Conservation (phyloP, 2,329 filamentous ascomycete genomes). For the Cladophialophora yegresii region DNA sequence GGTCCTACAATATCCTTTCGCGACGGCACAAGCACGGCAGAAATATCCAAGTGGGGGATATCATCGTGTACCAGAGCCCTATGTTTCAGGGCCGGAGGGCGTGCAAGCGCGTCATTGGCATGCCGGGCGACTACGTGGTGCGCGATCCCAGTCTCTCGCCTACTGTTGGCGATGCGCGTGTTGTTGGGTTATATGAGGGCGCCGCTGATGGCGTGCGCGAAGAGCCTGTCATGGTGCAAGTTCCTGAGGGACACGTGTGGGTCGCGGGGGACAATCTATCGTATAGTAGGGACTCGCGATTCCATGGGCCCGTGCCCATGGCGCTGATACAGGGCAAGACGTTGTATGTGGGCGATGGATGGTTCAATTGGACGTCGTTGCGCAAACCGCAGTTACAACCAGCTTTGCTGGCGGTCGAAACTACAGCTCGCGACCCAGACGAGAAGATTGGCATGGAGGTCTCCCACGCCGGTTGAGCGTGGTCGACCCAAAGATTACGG, state of each 20-base stretch:
- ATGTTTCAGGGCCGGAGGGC: conserved; percentile 61
- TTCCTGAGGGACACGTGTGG: conserved; percentile 91
- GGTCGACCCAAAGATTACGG: neutral
- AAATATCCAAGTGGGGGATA: conserved; percentile 72
- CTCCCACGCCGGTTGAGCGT: conserved; percentile 8
- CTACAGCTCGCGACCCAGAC: neutral
- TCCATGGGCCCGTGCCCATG: conserved; percentile 83
- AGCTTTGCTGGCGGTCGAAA: neutral
- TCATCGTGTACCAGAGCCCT: conserved; percentile 78
- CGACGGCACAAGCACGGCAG: conserved; percentile 70
- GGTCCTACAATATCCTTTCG: conserved; percentile 66
- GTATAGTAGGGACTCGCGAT: conserved; percentile 80
- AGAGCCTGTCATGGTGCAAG: conserved; percentile 51
- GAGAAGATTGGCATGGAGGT: conserved; percentile 1
- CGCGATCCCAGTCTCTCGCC: conserved; percentile 42
- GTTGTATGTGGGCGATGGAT: conserved; percentile 33
- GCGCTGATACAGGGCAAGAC: conserved; percentile 77
- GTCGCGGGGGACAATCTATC: conserved; percentile 83
- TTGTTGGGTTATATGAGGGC: conserved; percentile 30
- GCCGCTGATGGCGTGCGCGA: conserved; percentile 18
- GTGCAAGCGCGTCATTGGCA: conserved; percentile 76
- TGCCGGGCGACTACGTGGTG: conserved; percentile 64
- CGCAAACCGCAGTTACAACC: conserved; percentile 22
- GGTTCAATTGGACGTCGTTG: conserved; percentile 32
- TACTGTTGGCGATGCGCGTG: conserved; percentile 27